Evolutionary conservation across 345 rosid genomes (phyloP).

Genomic region (Fremontodendron californicum): DNA sequence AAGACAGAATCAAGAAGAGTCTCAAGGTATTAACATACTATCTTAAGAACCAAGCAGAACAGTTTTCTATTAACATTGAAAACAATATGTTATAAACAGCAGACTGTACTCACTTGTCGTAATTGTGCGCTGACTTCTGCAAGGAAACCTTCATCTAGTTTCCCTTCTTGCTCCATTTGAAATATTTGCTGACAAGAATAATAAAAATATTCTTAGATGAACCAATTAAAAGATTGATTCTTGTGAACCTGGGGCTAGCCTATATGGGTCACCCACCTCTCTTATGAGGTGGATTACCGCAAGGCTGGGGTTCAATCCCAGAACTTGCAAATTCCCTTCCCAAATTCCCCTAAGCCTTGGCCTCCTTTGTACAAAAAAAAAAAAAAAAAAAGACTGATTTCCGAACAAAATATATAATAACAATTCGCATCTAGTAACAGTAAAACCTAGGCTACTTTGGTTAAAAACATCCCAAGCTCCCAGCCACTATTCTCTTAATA

Average conservation of each 20-base stretch:
- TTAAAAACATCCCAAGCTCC: too few species aligned
- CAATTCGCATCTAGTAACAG: not conserved
- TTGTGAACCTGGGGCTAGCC: too few species aligned
- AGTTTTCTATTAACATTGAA: not conserved
- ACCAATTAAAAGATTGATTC: slow-evolving; percentile 5
- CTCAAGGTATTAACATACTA: not conserved
- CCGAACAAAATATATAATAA: not conserved
- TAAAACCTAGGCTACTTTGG: too few species aligned
- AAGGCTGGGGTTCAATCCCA: too few species aligned
- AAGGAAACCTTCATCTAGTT: slow-evolving; percentile 88
- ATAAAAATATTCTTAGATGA: slow-evolving; percentile 1
- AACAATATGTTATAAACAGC: not conserved
- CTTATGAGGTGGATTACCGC: too few species aligned
- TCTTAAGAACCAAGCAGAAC: not conserved
- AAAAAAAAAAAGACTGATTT: too few species aligned
- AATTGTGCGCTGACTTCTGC: slow-evolving; percentile 88
- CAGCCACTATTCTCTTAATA: too few species aligned
- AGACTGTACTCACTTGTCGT: slow-evolving; percentile 54
- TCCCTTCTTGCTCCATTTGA: slow-evolving; percentile 74
- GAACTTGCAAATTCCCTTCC: too few species aligned
- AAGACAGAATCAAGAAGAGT: not conserved
- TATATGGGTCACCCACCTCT: too few species aligned
- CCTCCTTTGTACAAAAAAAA: too few species aligned
- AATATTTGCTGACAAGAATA: slow-evolving; percentile 47
- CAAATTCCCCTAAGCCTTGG: too few species aligned